Evolutionary conservation across 2,329 filamentous ascomycete species (phyloP), one percentile per base, ranked within the genome.

Genomic region (Rutstroemia sp.): DNA sequence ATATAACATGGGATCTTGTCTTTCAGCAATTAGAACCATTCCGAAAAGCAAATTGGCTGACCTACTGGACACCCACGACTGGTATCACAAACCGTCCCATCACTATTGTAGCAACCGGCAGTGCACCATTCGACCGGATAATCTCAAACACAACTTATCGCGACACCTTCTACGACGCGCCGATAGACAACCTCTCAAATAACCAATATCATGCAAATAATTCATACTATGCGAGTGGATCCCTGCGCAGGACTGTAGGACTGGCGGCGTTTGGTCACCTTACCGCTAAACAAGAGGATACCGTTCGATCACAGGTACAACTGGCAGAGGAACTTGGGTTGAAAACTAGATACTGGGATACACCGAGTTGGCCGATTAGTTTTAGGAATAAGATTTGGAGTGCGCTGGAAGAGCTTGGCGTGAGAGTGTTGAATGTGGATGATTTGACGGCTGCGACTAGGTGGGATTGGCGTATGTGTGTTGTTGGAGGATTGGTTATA

Each of bases 41-140:
- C 79, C 6, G 50, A 44, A 12, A 49, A 56, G 9, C 47, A 61
- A 14, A 51, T 62, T 16, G 58, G 52, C 1, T 61, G 77, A 4
- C 73, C 75, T 0, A 67, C 80, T 16, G 79, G 76, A 2, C 70
- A 79, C 9, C 74, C 80, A 14, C 68, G 74, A 38, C 16, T 14
- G 44, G 44, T 2, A 27, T 65, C 7, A 50, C 62, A 5, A 57
- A 52, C 1, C 60, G 77, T 3, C 73, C 76, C 1, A 67, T 81
- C 9, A 79, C 75, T 2, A 70, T 80, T 9, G 74, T 80, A 14
- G 75, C 71, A 8, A 79, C 76, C 2, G 78, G 78, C 23, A 73
- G 73, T 52, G 71, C 74, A 0, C 77, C 74, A 2, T 76, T 77
- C 60, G 54, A 62, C 52, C 59, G 54, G 3, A 54, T 48, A 1